These are phyloP conservation scores for Trichoderma gracile DNA, from an alignment of 2,329 filamentous ascomycete species.

Conservation along the genomic window DNA sequence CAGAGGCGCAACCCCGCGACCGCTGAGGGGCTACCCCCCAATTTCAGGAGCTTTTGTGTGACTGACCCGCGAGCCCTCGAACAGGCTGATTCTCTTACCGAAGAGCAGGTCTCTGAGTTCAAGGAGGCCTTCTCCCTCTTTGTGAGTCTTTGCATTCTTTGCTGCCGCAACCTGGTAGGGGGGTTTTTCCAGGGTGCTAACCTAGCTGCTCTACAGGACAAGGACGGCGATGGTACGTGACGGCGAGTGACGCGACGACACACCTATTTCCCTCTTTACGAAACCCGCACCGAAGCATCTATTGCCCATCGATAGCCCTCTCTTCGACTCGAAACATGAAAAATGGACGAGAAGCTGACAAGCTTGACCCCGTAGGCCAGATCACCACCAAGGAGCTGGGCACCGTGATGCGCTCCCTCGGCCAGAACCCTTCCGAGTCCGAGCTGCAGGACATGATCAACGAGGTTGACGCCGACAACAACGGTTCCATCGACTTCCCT, in stretches of 20 bases:
- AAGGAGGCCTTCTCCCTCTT: conserved; percentile 99
- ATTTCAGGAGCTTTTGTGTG: conserved; percentile 22
- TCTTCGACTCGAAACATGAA: neutral
- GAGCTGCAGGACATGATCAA: conserved; percentile 95
- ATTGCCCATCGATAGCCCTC: neutral
- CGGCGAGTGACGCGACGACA: conserved; percentile 12
- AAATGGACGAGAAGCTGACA: conserved; percentile 2
- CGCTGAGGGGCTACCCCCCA: conserved; percentile 34
- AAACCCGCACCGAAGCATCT: neutral
- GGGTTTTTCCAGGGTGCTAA: conserved; percentile 31
- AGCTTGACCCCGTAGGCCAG: conserved; percentile 60
- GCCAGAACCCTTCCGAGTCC: conserved; percentile 86
- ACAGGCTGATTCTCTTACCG: conserved; percentile 95
- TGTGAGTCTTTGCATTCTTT: conserved; percentile 60
- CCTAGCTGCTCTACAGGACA: conserved; percentile 60
- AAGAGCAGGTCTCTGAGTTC: conserved; percentile 99
- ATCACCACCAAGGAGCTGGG: conserved; percentile 90
- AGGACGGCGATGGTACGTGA: conserved; percentile 84
- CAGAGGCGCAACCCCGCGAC: conserved; percentile 27
- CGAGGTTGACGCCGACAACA: conserved; percentile 90
- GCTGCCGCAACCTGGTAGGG: neutral
- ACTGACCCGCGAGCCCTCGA: conserved; percentile 32
- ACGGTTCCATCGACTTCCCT: conserved; percentile 88
- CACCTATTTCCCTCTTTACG: neutral
- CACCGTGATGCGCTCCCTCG: conserved; percentile 86